Conservation (phyloP, 768 basidiomycete genomes). For the Boletus vermiculosoides region DNA sequence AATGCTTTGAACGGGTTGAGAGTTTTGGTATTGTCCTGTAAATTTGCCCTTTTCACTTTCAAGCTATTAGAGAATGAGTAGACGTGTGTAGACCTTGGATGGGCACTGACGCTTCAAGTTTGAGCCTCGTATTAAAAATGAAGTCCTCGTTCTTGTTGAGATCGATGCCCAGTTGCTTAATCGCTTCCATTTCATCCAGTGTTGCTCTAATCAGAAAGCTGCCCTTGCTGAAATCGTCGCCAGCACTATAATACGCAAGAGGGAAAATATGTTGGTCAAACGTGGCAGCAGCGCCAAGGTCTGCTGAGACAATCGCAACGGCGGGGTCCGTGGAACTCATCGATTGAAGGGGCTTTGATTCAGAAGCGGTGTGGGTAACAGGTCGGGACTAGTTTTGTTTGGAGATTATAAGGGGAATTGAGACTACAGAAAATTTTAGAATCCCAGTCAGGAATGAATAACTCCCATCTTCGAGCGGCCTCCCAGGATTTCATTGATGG, state of each 20-base stretch:
- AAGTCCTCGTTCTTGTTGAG: not conserved
- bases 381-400: not conserved
- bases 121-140: not conserved
- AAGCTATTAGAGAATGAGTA: not conserved
- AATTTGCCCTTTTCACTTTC: not conserved
- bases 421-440: not conserved
- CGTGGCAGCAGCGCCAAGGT: not conserved
- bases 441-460: not conserved
- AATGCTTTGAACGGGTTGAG: constrained; percentile 1
- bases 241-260: not conserved
- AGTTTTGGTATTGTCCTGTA: not conserved
- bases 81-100: not conserved
- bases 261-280: constrained; percentile 1
- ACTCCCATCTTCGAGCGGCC: not conserved
- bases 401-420: not conserved
- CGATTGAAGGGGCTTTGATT: not conserved
- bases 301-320: not conserved
- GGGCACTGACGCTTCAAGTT: not conserved
- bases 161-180: not conserved
- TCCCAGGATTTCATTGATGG: not conserved
- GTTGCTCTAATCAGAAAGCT: constrained; percentile 1
- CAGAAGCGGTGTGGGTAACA: not conserved
- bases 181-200: constrained; percentile 1
- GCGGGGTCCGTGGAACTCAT: not conserved
- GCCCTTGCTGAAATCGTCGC: not conserved